Evolutionary conservation across 208 protist genomes (phyloP).

Genomic region (Wallacemonas sp.): DNA sequence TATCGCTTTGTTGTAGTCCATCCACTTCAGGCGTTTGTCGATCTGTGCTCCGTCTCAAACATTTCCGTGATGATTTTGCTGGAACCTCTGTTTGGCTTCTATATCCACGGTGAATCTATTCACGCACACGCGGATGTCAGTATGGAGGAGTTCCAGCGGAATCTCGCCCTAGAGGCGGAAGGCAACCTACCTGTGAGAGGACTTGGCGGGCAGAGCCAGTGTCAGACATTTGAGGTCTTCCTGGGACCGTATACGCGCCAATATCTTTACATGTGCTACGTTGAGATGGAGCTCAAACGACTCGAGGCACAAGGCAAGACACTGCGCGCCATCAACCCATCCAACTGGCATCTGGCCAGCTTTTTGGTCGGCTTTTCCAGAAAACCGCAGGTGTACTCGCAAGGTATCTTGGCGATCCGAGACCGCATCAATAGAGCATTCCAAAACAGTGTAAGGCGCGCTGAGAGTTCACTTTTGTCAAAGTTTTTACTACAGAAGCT

Average conservation of each 20-base stretch:
- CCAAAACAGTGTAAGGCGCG: constrained; percentile 64
- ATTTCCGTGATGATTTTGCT: constrained; percentile 86
- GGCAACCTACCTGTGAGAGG: constrained; percentile 83
- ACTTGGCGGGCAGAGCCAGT: constrained; percentile 73
- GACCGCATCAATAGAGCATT: constrained; percentile 75
- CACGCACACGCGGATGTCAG: constrained; percentile 85
- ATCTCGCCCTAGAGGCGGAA: constrained; percentile 74
- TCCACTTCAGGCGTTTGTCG: constrained; percentile 84
- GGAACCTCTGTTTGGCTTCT: constrained; percentile 85
- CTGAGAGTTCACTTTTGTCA: constrained; percentile 59
- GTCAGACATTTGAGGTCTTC: constrained; percentile 86
- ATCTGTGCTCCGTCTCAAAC: constrained; percentile 91
- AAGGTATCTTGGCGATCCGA: constrained; percentile 60
- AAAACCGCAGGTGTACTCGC: constrained; percentile 53
- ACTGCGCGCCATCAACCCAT: constrained; percentile 22
- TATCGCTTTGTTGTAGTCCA: constrained; percentile 86
- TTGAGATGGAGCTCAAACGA: constrained; percentile 56
- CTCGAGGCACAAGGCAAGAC: constrained; percentile 35
- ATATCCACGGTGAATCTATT: constrained; percentile 91
- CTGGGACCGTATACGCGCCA: constrained; percentile 69
- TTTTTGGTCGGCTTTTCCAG: constrained; percentile 49
- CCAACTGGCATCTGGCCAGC: constrained; percentile 62
- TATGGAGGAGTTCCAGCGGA: constrained; percentile 89
- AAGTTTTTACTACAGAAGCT: constrained; percentile 75
- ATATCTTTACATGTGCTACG: constrained; percentile 82